Evolutionary conservation across 2,329 filamentous ascomycete genomes (phyloP), one percentile per base, ranked within the genome.

Genomic region (Zopfia rhizophila): DNA sequence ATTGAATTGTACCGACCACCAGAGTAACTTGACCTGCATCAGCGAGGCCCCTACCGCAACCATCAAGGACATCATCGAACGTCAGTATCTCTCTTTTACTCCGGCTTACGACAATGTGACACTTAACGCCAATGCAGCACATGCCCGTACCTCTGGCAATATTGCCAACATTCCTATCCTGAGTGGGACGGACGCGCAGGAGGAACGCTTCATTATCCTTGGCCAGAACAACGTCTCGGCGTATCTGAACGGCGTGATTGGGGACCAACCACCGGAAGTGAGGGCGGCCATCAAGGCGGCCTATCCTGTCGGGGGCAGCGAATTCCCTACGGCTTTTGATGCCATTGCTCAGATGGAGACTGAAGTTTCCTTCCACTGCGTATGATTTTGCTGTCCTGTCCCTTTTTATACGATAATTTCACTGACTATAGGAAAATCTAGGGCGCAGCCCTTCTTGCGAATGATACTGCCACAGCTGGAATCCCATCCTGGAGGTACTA

Each of bases 81-180:
- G 44, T 3, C 51, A 60, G 18, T 48, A 47, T 3, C 46, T 66
- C 11, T 40, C 48, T 3, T 67, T 65, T 45, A 47, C 32, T 13
- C 57, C 56, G 1, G 36, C 53, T 0, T 45, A 45, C 11, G 63
- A 69, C 35, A 63, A 66, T 19, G 35, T 49, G 3, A 69, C 62
- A 1, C 30, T 57, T 5, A 45, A 64, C 3, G 24, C 46, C 0
- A 51, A 63, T n/a, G 55, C 58, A 7, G 56, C 4, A 45, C 36
- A 1, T 51, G 51, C 5, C 56, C 56, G 13, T 30, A 58, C 4
- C 8, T 49, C 44, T 4, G 54, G 61, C 1, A 48, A 63, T n/a
- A 60, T 66, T n/a, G 57, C 62, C 6, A 41, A 51, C 3, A 52
- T 69, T 10, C 66, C 66, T 3, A 52, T 66, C 0, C 12, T 69